Evolutionary conservation across 2,329 filamentous ascomycete genomes (phyloP).

Genomic region (Hymenoscyphus fructigenus): DNA sequence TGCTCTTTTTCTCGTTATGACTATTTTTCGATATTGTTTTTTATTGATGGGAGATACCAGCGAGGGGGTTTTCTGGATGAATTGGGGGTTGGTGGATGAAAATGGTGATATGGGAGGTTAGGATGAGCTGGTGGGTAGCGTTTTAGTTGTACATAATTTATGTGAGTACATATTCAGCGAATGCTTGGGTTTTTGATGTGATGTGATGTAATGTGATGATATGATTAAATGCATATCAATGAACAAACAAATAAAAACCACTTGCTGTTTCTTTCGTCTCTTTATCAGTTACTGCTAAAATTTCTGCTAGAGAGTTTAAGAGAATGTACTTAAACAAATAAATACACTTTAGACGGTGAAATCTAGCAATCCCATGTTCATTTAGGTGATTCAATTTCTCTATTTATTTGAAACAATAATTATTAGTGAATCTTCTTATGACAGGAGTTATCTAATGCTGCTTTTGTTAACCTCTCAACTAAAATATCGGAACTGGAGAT

Average conservation of each 20-base stretch:
- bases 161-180: not conserved
- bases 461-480: not conserved
- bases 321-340: no score
- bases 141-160: not conserved
- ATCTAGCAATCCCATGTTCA: not conserved
- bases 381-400: not conserved
- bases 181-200: not conserved
- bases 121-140: not conserved
- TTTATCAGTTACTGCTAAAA: no score
- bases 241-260: not conserved
- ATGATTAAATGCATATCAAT: no score
- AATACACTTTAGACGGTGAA: no score
- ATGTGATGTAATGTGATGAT: not conserved
- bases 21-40: not conserved
- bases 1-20: not conserved
- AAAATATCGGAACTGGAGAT: not conserved
- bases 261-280: no score
- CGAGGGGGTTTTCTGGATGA: not conserved
- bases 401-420: not conserved
- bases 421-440: not conserved
- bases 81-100: not conserved
- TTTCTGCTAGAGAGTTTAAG: no score
- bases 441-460: not conserved
- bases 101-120: not conserved
- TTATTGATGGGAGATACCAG: constrained; percentile 3